Percentiles rank a stretch among this genome's conserved stretches.
Conservation (phyloP, 306 rosid genomes). For the Ceratonia siliqua region DNA sequence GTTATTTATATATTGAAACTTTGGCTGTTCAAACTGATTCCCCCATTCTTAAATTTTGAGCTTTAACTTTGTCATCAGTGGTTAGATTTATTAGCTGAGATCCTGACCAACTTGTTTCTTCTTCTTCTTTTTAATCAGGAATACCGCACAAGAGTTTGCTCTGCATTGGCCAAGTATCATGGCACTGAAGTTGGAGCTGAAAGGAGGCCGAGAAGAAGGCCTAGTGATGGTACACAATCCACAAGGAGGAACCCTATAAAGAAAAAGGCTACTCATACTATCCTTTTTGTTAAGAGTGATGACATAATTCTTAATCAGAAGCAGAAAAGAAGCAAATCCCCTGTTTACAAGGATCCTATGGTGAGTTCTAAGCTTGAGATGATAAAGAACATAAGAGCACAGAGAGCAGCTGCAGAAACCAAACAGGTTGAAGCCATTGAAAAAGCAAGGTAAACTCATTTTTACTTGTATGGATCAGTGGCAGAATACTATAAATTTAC, state of each 20-base stretch:
- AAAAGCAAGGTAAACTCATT: conserved; percentile 56
- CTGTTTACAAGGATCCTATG: conserved; percentile 60
- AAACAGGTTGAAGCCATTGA: conserved; percentile 61
- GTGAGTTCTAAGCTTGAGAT: conserved; percentile 66
- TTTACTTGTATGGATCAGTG: background rate
- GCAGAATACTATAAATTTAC: background rate
- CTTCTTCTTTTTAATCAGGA: conserved; percentile 40
- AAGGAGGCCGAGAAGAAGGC: conserved; percentile 52
- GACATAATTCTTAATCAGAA: conserved; percentile 21
- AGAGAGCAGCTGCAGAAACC: conserved; percentile 57
- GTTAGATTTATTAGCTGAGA: background rate
- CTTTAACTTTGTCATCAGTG: background rate
- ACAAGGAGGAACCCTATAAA: conserved; percentile 37
- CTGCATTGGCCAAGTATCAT: conserved; percentile 57
- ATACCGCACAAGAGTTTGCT: conserved; percentile 60
- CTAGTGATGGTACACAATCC: conserved; percentile 34
- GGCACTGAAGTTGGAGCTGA: conserved; percentile 43
- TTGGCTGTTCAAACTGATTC: background rate
- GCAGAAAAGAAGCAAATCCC: conserved; percentile 48
- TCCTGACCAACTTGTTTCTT: background rate
- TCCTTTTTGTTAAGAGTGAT: conserved; percentile 18
- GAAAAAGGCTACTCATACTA: conserved; percentile 28
- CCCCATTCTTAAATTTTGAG: background rate
- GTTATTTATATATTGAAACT: background rate
- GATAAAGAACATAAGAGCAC: conserved; percentile 63